Base-by-base conservation (phyloP, 2,329 filamentous ascomycete species). In the Passalora sequoiae region DNA sequence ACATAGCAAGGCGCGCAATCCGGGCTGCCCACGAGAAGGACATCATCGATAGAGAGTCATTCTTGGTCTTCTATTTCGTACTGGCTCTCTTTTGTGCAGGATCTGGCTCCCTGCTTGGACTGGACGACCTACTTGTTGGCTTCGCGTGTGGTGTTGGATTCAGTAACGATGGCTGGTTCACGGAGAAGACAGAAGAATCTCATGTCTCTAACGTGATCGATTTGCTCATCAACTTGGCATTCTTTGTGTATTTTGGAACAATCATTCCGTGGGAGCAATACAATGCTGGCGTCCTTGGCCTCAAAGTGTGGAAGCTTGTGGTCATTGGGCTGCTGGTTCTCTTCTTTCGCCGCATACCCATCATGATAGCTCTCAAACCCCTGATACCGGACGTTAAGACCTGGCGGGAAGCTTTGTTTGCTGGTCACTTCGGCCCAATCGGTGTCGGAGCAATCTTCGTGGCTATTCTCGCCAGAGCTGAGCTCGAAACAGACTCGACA, bases 121-220 rank as follows among this genome's bases (percentile, higher is more conserved):
- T 96, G 59, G 92, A 98, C 64, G 92, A 98, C 66, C 70, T 98
- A 38, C 78, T 98, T 3, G 87, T 98, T 28, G 92, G 92, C 28
- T 98, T 98, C 60, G 83, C 91, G 10, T 88, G 86, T 43, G 92
- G 92, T 45, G 92, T 98, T n/a, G 92, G 92, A 42, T 98, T 98
- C 72, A 96, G 89, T 57, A 98, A 98, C 66, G 92, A 98, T 62
- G 92, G 92, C 54, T 98, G 92, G 92, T 98, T 98, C 60, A 86
- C 86, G 12, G 86, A 96, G 61, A 96, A 96, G 74, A 98, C 92
- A 0, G 92, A 98, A 63, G 92, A 98, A 66, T 91, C 92, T 0
- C 92, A 97, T 64, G 92, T 98, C 7, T 97, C 91, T 65, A 97
- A 98, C 79, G 92, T 98, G 63, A 98, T 98, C 61, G 92, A 98